Base-by-base conservation (phyloP, 176 grass and related monocot genomes). In the Tillandsia fasciculata region DNA sequence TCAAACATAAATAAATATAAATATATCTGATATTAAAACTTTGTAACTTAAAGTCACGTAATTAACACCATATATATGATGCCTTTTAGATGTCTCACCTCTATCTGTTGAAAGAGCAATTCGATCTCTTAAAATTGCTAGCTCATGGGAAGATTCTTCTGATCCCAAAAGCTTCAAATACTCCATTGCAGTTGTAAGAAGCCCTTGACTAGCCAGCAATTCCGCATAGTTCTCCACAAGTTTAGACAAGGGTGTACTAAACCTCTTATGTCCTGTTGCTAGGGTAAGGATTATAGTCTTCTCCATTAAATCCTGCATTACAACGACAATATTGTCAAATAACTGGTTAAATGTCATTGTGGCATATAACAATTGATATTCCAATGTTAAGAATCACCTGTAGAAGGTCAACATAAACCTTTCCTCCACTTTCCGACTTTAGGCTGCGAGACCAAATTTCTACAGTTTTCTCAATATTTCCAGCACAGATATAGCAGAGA, bases 161-260 rank as follows among this genome's bases (percentile, higher is more conserved):
- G 94, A 85, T 74, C 87, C 89, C 82, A 99, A 78, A 50, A 99
- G 82, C 74, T 99, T 90, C 53, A 99, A 76, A 77, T 99, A 99
- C 64, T 88, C 90, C 90, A 99, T 88, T 69, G 95, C 95, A 82
- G 87, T 94, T 74, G 88, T 87, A 71, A 99, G 89, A 66, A 99
- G 94, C 26, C 94, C 94, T 80, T 99, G 94, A 79, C 87, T 93
- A 50, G 94, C 94, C 65, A 99, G 75, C 15, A 99, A 69, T 74
- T 99, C 94, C 73, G 89, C 94, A 71, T 99, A 99, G 49, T 85
- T 99, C 82, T 99, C 94, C 65, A 99, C 82, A 70, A 93, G 89
- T 74, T 99, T 99, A 77, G 94, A 88, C 13, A 99, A 84, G 7
- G 84, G 90, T 11, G 87, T 18, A 3, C 87, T 93, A 67, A 99